A percentile compares a stretch with the other conserved stretches of the same genome.
These are phyloP conservation scores for Ceriops decandra DNA, from an alignment of 345 rosid species.

Conservation along the genomic window DNA sequence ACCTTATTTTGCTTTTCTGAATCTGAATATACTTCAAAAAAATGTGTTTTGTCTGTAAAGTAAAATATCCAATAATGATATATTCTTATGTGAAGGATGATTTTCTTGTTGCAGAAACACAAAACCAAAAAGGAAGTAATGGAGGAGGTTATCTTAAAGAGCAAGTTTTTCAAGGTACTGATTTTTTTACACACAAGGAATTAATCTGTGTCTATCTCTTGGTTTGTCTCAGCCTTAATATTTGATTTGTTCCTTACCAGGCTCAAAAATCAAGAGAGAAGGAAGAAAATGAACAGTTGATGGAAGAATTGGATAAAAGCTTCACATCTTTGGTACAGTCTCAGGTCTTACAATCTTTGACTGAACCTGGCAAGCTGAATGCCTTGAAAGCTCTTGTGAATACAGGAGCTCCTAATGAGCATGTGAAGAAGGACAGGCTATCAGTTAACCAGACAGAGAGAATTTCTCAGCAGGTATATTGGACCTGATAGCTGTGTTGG, in stretches of 20 bases:
- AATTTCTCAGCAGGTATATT: constrained; percentile 38
- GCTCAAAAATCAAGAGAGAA: constrained; percentile 84
- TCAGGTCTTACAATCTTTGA: constrained; percentile 48
- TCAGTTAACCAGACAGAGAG: constrained; percentile 22
- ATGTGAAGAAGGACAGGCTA: constrained; percentile 29
- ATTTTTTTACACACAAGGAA: neutral
- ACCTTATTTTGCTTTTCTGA: no score
- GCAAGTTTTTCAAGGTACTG: constrained; percentile 86
- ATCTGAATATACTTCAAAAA: no score
- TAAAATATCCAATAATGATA: neutral
- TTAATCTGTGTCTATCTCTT: neutral
- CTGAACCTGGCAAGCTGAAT: constrained; percentile 60
- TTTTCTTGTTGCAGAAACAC: constrained; percentile 50
- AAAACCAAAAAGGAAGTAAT: constrained; percentile 85
- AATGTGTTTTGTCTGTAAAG: neutral
- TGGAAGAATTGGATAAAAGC: constrained; percentile 74
- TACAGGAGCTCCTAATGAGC: constrained; percentile 36
- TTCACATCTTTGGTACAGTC: constrained; percentile 66
- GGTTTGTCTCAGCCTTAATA: neutral
- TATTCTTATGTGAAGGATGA: constrained; percentile 8
- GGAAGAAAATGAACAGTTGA: constrained; percentile 71
- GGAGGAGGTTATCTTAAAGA: constrained; percentile 90
- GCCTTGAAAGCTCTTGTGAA: constrained; percentile 54
- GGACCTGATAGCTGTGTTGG: neutral
- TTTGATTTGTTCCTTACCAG: constrained; percentile 32